phyloP scores from a whole-genome alignment of 2,329 filamentous ascomycete species.

The Drechslerella stenobrocha region DNA sequence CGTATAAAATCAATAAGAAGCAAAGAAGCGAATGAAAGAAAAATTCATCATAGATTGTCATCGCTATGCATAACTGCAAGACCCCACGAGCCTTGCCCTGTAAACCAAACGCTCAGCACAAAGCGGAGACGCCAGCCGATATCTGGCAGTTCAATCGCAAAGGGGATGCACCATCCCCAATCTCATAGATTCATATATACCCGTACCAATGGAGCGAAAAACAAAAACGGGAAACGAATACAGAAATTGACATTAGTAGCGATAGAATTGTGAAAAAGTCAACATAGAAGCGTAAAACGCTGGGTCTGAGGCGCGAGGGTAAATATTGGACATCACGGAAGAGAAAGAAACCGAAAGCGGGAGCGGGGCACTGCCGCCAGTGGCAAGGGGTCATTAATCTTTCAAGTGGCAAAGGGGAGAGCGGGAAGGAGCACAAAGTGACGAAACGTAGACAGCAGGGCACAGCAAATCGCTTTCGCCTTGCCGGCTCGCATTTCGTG shows the following conservation, averaged over 20 bases:
- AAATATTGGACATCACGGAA: too few relatives aligned
- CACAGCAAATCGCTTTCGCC: too few relatives aligned
- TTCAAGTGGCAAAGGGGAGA: not conserved
- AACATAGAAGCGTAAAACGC: not conserved
- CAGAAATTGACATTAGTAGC: not conserved
- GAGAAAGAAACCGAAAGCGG: too few relatives aligned
- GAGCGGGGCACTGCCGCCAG: too few relatives aligned
- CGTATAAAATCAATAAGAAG: too few relatives aligned
- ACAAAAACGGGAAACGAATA: not conserved
- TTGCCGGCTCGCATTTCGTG: too few relatives aligned
- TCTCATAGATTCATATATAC: not conserved
- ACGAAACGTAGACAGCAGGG: not conserved
- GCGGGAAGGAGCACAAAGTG: not conserved
- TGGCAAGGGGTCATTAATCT: not conserved
- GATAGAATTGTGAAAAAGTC: not conserved
- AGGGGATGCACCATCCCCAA: not conserved
- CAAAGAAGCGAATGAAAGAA: too few relatives aligned
- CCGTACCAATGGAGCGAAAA: not conserved
- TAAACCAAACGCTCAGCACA: too few relatives aligned
- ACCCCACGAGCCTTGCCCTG: too few relatives aligned
- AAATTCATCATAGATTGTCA: too few relatives aligned
- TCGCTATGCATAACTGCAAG: too few relatives aligned
- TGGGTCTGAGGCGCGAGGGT: not conserved
- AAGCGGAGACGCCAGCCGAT: too few relatives aligned
- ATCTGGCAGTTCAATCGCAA: not conserved